A percentile compares a stretch with the other conserved stretches of the same genome.
These are phyloP conservation scores for Harrya chromipes DNA, from an alignment of 768 basidiomycete species.

Conservation along the genomic window DNA sequence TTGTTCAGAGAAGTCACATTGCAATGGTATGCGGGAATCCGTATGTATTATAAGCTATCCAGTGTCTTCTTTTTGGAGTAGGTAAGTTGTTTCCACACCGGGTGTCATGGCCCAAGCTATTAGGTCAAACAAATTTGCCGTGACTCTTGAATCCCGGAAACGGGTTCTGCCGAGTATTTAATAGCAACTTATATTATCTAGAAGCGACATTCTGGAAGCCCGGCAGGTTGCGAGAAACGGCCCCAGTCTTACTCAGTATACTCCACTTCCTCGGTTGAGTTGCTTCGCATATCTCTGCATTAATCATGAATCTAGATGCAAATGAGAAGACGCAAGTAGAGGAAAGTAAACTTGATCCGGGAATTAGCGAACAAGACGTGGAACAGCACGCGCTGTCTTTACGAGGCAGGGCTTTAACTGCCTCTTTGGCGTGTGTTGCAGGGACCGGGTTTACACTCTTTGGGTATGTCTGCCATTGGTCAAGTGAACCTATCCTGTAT, in stretches of 20 bases:
- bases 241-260: not conserved
- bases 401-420: conserved; percentile 41
- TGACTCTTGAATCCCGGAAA: conserved; percentile 1
- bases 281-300: conserved; percentile 4
- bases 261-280: not conserved
- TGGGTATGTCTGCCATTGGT: conserved; percentile 37
- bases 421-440: conserved; percentile 52
- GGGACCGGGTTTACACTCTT: conserved; percentile 63
- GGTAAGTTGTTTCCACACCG: not conserved
- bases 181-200: conserved; percentile 5
- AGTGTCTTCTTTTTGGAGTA: too few relatives aligned
- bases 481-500: not conserved
- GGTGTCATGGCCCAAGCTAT: not conserved
- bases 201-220: not conserved
- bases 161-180: conserved; percentile 7
- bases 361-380: conserved; percentile 10
- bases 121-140: conserved; percentile 2
- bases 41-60: too few relatives aligned
- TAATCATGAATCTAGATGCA: not conserved
- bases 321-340: conserved; percentile 9
- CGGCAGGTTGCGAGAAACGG: not conserved
- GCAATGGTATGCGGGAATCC: too few relatives aligned
- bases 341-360: not conserved
- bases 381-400: conserved; percentile 13
- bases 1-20: too few relatives aligned